Base-by-base conservation (phyloP, 2,329 filamentous ascomycete genomes). In the Grosmannia clavigera region DNA sequence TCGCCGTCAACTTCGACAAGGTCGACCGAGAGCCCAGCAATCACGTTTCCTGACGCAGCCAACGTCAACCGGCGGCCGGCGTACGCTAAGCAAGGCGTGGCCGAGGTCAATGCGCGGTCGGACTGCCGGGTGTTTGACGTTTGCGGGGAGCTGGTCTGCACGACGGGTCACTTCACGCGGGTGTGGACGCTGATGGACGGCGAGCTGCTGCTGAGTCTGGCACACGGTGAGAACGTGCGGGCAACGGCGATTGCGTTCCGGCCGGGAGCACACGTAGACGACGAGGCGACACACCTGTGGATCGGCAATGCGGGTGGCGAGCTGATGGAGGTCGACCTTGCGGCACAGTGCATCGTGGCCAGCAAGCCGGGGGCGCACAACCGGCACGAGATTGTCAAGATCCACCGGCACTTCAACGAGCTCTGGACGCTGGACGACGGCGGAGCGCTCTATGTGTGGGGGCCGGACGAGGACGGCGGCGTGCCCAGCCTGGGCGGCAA, bases 401-500 rank as follows among this genome's bases (percentile, higher is more conserved):
- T 99, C 51, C 87, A 90, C 69, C 84, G 94, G 48, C 87, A 95
- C 70, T 86, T 84, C 63, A 90, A 90, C 65, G 89, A 96, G 68
- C 82, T 99, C 70, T 99, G 94, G 94, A 92, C 92, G 0, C 72
- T 99, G 55, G 94, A 97, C 69, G 92, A 96, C 64, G 84, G 87
- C 55, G 94, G 94, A 12, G 88, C 87, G 54, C 75, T 99, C 16
- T 85, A 90, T 65, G 82, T 97, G 5, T 99, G 94, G 94, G 85
- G 83, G 1, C 86, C 92, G 4, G 88, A 91, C 66, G 73, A 73
- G 54, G 82, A 82, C 6, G 86, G 87, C 0, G 55, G 52, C 53
- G 79, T 85, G 33, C 91, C 92, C 1, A 92, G 84, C 63, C 73
- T 97, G 35, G 81, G 84, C 60, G 83, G 84, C 60, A 86, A 82